phyloP scores from a whole-genome alignment of 2,329 filamentous ascomycete species.

The Fusarium albosuccineum region DNA sequence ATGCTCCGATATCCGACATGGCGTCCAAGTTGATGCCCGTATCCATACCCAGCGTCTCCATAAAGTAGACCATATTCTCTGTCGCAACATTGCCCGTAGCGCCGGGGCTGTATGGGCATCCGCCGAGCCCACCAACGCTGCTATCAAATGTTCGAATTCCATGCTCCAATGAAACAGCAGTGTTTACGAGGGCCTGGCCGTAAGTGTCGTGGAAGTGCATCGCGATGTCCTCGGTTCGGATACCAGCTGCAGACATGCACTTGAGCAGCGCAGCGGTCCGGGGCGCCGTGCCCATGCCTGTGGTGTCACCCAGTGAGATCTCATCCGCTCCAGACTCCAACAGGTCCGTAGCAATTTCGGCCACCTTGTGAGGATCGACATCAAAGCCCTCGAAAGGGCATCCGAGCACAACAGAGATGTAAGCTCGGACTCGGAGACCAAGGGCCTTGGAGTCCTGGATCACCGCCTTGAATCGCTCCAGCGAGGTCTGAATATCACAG shows the following conservation, averaged over 20 bases:
- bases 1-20: conserved; percentile 76
- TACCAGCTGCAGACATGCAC: conserved; percentile 74
- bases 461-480: conserved; percentile 77
- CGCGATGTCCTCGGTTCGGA: conserved; percentile 78
- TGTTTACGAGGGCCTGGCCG: conserved; percentile 86
- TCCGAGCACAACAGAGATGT: conserved; percentile 84
- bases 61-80: conserved; percentile 84
- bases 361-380: conserved; percentile 73
- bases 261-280: conserved; percentile 74
- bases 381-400: conserved; percentile 81
- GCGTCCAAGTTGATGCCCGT: conserved; percentile 79
- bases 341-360: conserved; percentile 75
- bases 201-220: conserved; percentile 94
- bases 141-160: conserved; percentile 85
- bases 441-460: conserved; percentile 75
- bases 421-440: conserved; percentile 79
- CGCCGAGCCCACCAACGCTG: conserved; percentile 83
- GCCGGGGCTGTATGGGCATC: conserved; percentile 87
- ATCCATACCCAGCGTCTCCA: conserved; percentile 79
- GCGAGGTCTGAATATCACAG: conserved; percentile 80
- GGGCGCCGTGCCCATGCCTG: conserved; percentile 88
- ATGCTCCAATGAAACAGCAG: conserved; percentile 80
- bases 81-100: conserved; percentile 89
- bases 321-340: conserved; percentile 92
- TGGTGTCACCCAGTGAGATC: conserved; percentile 90